Conservation (phyloP, 2,329 filamentous ascomycete genomes). For the Zymoseptoria crescenta region DNA sequence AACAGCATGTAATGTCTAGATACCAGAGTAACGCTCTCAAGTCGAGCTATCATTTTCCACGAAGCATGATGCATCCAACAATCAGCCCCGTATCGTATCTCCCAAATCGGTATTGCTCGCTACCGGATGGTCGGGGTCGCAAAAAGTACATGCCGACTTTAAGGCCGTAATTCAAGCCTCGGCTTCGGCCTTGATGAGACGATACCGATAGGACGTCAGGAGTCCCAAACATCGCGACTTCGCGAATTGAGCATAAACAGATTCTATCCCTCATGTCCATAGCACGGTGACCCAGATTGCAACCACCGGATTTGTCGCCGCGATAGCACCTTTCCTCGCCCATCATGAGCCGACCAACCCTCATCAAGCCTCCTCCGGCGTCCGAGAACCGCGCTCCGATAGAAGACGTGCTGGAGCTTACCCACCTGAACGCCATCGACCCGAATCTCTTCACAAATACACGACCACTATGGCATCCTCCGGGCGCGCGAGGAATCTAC, state of each 20-base stretch:
- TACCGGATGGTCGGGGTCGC: neutral
- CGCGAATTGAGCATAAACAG: neutral
- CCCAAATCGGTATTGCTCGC: too few relatives aligned
- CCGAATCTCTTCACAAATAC: conserved; percentile 93
- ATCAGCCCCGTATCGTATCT: too few relatives aligned
- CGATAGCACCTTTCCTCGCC: neutral
- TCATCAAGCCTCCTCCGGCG: conserved; percentile 66
- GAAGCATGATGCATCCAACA: too few relatives aligned
- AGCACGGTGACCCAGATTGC: neutral
- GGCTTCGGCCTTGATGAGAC: neutral
- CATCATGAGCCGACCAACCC: conserved; percentile 28
- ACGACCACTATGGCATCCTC: conserved; percentile 82
- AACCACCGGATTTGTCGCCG: neutral
- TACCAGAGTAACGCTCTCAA: neutral
- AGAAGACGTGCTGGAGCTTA: conserved; percentile 83
- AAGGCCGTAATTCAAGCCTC: neutral
- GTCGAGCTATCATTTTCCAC: too few relatives aligned
- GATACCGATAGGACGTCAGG: neutral
- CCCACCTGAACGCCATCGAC: conserved; percentile 66
- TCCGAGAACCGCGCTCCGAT: conserved; percentile 70
- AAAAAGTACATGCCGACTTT: neutral
- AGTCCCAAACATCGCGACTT: neutral
- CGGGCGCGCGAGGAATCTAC: conserved; percentile 85
- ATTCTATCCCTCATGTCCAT: neutral
- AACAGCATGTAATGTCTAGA: neutral